These are phyloP conservation scores for Terfezia boudieri DNA, from an alignment of 495 filamentous ascomycete genomes.

Conservation along the genomic window DNA sequence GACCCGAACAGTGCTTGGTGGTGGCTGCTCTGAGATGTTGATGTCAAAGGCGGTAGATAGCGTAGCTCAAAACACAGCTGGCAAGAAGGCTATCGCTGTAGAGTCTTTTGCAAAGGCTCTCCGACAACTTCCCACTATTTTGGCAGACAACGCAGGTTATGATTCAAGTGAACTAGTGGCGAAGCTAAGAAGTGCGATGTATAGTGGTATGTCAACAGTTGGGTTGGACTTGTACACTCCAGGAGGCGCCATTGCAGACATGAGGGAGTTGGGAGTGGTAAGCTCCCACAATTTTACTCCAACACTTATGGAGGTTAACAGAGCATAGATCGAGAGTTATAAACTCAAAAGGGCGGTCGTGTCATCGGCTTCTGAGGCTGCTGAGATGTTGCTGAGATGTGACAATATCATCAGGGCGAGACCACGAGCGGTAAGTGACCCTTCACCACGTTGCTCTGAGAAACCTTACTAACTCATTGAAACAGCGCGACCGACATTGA, in stretches of 20 bases:
- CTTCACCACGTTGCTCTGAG: too few species aligned
- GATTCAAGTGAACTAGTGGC: slow-evolving; percentile 88
- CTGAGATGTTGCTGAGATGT: slow-evolving; percentile 42
- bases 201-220: slow-evolving; percentile 76
- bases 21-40: slow-evolving; percentile 92
- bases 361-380: slow-evolving; percentile 80
- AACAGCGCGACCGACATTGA: slow-evolving; percentile 13
- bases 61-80: slow-evolving; percentile 77
- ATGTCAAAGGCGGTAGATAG: slow-evolving; percentile 97
- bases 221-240: slow-evolving; percentile 75
- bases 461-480: slow-evolving; percentile 1
- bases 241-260: slow-evolving; percentile 84
- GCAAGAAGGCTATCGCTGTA: slow-evolving; percentile 89
- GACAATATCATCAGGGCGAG: slow-evolving; percentile 19
- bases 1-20: slow-evolving; percentile 79
- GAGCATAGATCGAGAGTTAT: slow-evolving; percentile 58
- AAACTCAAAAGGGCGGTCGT: slow-evolving; percentile 96
- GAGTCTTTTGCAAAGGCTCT: slow-evolving; percentile 73
- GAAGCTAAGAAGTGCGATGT: slow-evolving; percentile 75
- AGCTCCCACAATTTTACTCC: neutral
- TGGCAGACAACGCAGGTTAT: slow-evolving; percentile 91
- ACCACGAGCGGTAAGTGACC: slow-evolving; percentile 14
- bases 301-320: slow-evolving; percentile 1
- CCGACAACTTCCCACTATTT: slow-evolving; percentile 81
- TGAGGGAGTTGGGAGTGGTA: slow-evolving; percentile 76